Evolutionary conservation across 805 yeast genomes (phyloP).

Genomic region (Yamadazyma tumulicola): DNA sequence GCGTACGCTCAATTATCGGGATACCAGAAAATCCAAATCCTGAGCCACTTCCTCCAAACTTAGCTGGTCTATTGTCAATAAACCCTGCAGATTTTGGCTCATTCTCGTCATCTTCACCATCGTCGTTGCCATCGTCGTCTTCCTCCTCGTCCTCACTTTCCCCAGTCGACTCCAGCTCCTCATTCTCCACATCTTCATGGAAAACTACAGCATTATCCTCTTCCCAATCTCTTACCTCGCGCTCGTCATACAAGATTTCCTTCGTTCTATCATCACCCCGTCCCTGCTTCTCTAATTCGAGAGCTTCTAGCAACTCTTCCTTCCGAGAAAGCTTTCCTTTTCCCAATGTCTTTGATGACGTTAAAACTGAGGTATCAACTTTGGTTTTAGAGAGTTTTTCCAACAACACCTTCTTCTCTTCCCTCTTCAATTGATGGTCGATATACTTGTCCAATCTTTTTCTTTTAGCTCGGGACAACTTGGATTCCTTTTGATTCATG

Average conservation of each 20-base stretch:
- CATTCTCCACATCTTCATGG: no score
- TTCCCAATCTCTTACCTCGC: conserved; percentile 59
- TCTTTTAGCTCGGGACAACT: conserved; percentile 66
- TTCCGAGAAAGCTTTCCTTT: conserved; percentile 63
- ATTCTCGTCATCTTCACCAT: conserved; percentile 30
- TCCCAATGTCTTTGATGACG: conserved; percentile 77
- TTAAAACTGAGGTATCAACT: conserved; percentile 67
- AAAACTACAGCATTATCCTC: conserved; percentile 10
- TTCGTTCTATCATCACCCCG: conserved; percentile 58
- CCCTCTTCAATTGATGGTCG: conserved; percentile 83
- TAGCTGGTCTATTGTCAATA: conserved; percentile 71
- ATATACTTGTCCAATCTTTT: conserved; percentile 87
- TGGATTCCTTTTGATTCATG: conserved; percentile 57
- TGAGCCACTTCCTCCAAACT: conserved; percentile 56
- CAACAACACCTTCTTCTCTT: conserved; percentile 76
- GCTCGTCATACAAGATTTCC: conserved; percentile 66
- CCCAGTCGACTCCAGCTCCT: no score
- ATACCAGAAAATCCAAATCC: conserved; percentile 69
- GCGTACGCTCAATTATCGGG: conserved; percentile 36
- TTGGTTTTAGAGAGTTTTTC: conserved; percentile 66
- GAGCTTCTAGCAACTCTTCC: conserved; percentile 72
- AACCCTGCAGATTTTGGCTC: conserved; percentile 17
- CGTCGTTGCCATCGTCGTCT: conserved; percentile 12
- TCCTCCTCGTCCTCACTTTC: conserved; percentile 18
- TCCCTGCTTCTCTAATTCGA: conserved; percentile 69